Percentiles rank a stretch among this genome's conserved stretches.
phyloP scores from a whole-genome alignment of 1,284 basidiomycete genomes.

The Heterobasidion occidentale region DNA sequence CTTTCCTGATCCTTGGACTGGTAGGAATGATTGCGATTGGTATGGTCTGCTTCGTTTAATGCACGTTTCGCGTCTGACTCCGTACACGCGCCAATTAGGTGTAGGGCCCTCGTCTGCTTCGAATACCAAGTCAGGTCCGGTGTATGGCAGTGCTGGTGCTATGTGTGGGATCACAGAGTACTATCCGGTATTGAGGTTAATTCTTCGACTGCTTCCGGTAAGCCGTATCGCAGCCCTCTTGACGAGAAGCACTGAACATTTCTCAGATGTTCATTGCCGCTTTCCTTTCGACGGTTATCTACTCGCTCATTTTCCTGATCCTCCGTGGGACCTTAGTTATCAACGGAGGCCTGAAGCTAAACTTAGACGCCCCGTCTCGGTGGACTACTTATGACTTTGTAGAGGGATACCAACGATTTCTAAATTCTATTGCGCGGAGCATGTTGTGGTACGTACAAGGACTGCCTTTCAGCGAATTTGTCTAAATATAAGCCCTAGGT shows the following conservation, averaged over 20 bases:
- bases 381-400: slow-evolving; percentile 27
- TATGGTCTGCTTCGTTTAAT: slow-evolving; percentile 33
- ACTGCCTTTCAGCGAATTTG: not conserved
- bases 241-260: too few relatives aligned
- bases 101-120: slow-evolving; percentile 31
- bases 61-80: slow-evolving; percentile 1
- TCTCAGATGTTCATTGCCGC: slow-evolving; percentile 48
- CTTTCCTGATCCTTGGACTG: not conserved
- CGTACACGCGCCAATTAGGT: slow-evolving; percentile 18
- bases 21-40: slow-evolving; percentile 35
- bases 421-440: slow-evolving; percentile 47
- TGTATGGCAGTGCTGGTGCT: slow-evolving; percentile 46
- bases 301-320: slow-evolving; percentile 48
- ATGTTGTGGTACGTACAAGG: slow-evolving; percentile 53
- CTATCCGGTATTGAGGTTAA: slow-evolving; percentile 35
- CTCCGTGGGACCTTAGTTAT: slow-evolving; percentile 43
- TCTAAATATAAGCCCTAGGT: slow-evolving; percentile 29
- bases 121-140: slow-evolving; percentile 17
- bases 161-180: slow-evolving; percentile 41
- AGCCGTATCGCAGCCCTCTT: not conserved
- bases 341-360: slow-evolving; percentile 36
- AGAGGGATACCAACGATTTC: slow-evolving; percentile 50
- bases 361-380: slow-evolving; percentile 36
- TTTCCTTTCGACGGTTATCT: slow-evolving; percentile 44
- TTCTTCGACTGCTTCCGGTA: slow-evolving; percentile 56